Conservation (phyloP, 352 stramenopile species). For the Pythium monospermum region DNA sequence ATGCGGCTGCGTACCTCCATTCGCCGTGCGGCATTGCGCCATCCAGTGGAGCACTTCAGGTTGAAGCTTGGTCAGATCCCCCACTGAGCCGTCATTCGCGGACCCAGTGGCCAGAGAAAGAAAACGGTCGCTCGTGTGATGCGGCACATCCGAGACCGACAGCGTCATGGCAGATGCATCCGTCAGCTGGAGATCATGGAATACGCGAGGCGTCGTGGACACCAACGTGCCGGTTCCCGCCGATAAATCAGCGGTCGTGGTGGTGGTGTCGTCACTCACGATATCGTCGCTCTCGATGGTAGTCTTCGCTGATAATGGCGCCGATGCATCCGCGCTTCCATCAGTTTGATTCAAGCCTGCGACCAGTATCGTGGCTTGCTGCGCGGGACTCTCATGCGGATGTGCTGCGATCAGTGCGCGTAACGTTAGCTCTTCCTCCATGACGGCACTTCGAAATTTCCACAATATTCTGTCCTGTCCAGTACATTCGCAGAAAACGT, state of each 20-base stretch:
- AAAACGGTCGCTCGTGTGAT: slow-evolving; percentile 17
- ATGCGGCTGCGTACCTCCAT: slow-evolving; percentile 11
- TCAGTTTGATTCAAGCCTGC: too few species aligned
- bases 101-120: too few species aligned
- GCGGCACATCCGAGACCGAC: slow-evolving; percentile 10
- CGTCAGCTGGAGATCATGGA: slow-evolving; percentile 13
- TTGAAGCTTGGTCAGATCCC: slow-evolving; percentile 33
- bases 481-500: slow-evolving; percentile 18
- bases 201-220: slow-evolving; percentile 1
- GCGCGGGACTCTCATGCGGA: too few species aligned
- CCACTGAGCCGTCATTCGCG: too few species aligned
- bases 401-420: slow-evolving; percentile 12
- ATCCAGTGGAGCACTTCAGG: slow-evolving; percentile 54
- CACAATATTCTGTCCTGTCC: slow-evolving; percentile 28
- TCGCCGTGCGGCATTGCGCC: slow-evolving; percentile 28
- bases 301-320: too few species aligned
- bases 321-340: background rate
- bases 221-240: too few species aligned
- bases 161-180: slow-evolving; percentile 11
- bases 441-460: too few species aligned
- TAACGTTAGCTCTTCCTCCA: slow-evolving; percentile 18
- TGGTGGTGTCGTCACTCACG: background rate
- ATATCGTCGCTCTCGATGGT: too few species aligned
- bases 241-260: background rate
- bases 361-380: too few species aligned